Conservation (phyloP, 306 rosid species). For the Prunus campanulata region DNA sequence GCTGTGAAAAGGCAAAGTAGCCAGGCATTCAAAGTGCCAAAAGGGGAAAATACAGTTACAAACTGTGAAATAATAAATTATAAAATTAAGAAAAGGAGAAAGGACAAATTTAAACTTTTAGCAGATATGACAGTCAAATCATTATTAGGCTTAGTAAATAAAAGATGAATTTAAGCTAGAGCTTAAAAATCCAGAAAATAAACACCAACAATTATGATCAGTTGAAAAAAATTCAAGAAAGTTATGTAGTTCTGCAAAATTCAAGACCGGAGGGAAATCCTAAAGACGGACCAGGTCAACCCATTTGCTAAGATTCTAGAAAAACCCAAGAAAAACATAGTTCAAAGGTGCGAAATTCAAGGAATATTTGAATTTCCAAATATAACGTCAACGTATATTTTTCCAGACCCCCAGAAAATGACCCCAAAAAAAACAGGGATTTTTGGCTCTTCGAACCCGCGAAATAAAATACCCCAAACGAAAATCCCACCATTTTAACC, state of each 20-base stretch:
- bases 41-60: slow-evolving; percentile 39
- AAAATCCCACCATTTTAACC: background rate
- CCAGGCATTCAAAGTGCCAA: slow-evolving; percentile 40
- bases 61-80: slow-evolving; percentile 31
- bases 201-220: background rate
- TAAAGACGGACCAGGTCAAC: slow-evolving; percentile 40
- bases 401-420: slow-evolving; percentile 14
- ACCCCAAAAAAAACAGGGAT: background rate
- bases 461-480: slow-evolving; percentile 14
- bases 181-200: slow-evolving; percentile 12
- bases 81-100: slow-evolving; percentile 26
- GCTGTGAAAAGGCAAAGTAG: slow-evolving; percentile 37
- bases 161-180: slow-evolving; percentile 19
- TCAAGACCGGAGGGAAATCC: slow-evolving; percentile 11
- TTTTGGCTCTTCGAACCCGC: slow-evolving; percentile 25
- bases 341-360: slow-evolving; percentile 57
- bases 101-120: slow-evolving; percentile 57
- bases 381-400: slow-evolving; percentile 32
- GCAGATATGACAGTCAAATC: slow-evolving; percentile 46
- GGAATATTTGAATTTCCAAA: slow-evolving; percentile 27
- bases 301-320: slow-evolving; percentile 36
- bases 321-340: slow-evolving; percentile 14
- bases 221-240: background rate
- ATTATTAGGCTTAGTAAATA: slow-evolving; percentile 27
- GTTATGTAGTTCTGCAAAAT: slow-evolving; percentile 5